Conservation (phyloP, 164 flowering plant species). For the Dillenia suffruticosa region DNA sequence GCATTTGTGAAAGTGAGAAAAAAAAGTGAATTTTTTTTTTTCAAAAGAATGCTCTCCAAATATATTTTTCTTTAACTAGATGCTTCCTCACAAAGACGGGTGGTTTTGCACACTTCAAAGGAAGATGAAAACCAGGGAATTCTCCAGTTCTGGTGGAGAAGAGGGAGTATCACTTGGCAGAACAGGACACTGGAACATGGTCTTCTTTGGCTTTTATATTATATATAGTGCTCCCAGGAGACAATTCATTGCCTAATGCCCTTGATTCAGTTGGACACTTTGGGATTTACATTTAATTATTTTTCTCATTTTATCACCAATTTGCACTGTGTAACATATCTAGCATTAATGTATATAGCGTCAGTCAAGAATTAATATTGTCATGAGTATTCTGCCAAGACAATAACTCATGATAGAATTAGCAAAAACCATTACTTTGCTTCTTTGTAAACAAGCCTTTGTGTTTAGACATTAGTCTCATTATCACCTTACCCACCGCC, state of each 20-base stretch:
- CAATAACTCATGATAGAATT: no score
- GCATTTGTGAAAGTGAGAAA: conserved; percentile 28
- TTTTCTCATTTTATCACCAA: background rate
- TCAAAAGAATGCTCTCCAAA: background rate
- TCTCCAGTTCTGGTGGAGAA: conserved; percentile 28
- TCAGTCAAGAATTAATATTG: background rate
- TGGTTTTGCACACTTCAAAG: conserved; percentile 24
- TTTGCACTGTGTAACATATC: background rate
- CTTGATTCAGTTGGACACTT: conserved; percentile 6
- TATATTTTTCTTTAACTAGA: background rate
- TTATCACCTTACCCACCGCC: no score
- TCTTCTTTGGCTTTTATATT: conserved; percentile 36
- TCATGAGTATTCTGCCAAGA: no score
- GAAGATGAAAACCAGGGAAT: conserved; percentile 51
- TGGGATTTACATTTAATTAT: background rate
- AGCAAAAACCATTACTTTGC: no score
- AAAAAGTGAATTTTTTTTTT: conserved; percentile 8
- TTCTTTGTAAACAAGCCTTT: no score
- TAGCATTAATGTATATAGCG: background rate
- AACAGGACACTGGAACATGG: conserved; percentile 15
- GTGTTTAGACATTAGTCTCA: no score
- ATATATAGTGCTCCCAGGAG: conserved; percentile 11
- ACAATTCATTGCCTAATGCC: background rate
- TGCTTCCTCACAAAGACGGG: conserved; percentile 29
- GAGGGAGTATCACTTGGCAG: conserved; percentile 4